These are phyloP conservation scores for Sphaerobolus stellatus DNA, from an alignment of 1,284 basidiomycete species.

Conservation along the genomic window DNA sequence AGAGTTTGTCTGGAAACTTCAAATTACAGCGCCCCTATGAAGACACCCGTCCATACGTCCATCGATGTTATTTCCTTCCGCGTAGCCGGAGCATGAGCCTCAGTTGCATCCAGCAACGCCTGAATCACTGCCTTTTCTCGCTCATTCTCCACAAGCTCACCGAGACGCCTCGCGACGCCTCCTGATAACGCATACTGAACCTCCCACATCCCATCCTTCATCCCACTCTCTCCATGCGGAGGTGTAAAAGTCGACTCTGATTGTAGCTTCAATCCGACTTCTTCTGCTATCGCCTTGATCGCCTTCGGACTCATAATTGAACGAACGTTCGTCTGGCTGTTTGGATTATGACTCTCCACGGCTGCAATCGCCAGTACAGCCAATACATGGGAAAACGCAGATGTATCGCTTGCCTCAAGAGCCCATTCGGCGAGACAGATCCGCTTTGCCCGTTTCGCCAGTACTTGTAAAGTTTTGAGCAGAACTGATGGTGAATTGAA, in stretches of 20 bases:
- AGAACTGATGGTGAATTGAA: slow-evolving; percentile 37
- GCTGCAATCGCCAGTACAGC: slow-evolving; percentile 40
- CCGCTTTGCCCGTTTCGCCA: slow-evolving; percentile 26
- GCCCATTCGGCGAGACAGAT: slow-evolving; percentile 42
- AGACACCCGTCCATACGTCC: no score
- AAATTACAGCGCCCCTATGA: no score
- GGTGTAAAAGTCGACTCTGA: slow-evolving; percentile 30
- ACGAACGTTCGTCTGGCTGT: slow-evolving; percentile 37
- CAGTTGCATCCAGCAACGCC: no score
- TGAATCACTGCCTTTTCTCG: no score
- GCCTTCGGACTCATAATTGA: slow-evolving; percentile 37
- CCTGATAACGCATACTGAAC: no score
- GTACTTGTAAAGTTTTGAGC: slow-evolving; percentile 31
- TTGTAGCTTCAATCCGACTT: slow-evolving; percentile 29
- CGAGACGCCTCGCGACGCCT: no score
- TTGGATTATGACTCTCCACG: slow-evolving; percentile 36
- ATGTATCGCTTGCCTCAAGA: slow-evolving; percentile 26
- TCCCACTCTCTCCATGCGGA: slow-evolving; percentile 34
- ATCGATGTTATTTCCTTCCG: no score
- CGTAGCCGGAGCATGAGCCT: no score
- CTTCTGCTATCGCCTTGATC: slow-evolving; percentile 31
- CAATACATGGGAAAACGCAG: slow-evolving; percentile 36
- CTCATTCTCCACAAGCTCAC: no score
- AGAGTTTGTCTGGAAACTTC: no score
- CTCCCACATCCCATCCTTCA: slow-evolving; percentile 38